Evolutionary conservation across 2,329 filamentous ascomycete species (phyloP), one percentile per base, ranked within the genome.

Genomic region (Monilinia polystroma): DNA sequence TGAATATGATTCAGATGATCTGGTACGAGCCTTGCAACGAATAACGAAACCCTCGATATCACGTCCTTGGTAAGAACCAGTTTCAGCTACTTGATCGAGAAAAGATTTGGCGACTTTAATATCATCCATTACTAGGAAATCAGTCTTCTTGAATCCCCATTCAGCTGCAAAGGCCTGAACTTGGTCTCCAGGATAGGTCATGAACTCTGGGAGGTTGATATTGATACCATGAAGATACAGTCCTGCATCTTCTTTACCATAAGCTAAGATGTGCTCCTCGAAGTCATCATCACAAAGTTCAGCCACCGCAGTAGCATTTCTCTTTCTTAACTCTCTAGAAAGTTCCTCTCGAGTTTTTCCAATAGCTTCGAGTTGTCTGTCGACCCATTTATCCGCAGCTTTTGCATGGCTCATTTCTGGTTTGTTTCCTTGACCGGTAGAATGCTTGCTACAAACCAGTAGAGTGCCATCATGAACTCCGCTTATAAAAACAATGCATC

Each of bases 371-470:
- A 99, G 84, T 79, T 99, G 95, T 70, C 82, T 84, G 76, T 95
- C 90, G 0, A 97, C 83, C 84, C 92, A 94, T 67, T 80, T 80
- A 81, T 97, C 93, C 56, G 94, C 95, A 4, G 88, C 92, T 67
- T 85, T 83, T 3, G 95, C 92, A 81, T 99, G 95, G 79, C 92
- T 97, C 67, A 90, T 71, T 41, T 87, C 84, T 6, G 82, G 79
- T 32, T 79, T 79, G 29, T 79, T 79, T n/a, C 94, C 86, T 32
- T 86, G 82, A 8, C 95, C 95, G 0, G 93, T 98, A 0, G 95
- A 98, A 78, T 99, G 95, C 77, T 99, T 99, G 83, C 94, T 98
- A 85, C 94, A 98, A n/a, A 99, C 93, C 10, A 99, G 82, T 12
- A 99, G 82, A 1, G 91, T 92, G 47, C 87, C 93, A 74, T 97